These are phyloP conservation scores for Groenewaldozyma auringiensis DNA, from an alignment of 1,139 yeast species.

Conservation along the genomic window DNA sequence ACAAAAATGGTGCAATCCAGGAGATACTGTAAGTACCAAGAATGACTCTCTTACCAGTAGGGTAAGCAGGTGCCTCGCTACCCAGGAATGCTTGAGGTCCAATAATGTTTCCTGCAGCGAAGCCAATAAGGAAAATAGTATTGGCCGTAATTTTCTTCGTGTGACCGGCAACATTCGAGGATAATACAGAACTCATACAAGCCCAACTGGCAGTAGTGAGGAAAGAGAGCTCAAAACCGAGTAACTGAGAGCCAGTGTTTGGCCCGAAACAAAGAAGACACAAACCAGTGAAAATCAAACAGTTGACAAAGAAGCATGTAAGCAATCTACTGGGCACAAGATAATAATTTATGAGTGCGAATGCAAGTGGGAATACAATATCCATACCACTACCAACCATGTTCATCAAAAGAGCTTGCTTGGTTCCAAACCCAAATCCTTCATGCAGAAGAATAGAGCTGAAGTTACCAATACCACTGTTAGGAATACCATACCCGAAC, in stretches of 20 bases:
- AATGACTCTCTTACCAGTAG: constrained; percentile 10
- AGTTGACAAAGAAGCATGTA: constrained; percentile 8
- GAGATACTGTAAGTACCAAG: constrained; percentile 8
- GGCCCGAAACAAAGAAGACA: constrained; percentile 10
- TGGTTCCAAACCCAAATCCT: constrained; percentile 11
- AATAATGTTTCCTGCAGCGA: constrained; percentile 58
- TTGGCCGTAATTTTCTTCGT: constrained; percentile 57
- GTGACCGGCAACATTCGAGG: constrained; percentile 58
- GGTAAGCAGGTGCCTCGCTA: constrained; percentile 45
- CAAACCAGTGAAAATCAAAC: constrained; percentile 7
- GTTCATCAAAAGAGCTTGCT: constrained; percentile 10
- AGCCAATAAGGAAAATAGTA: constrained; percentile 53
- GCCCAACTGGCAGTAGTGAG: constrained; percentile 8
- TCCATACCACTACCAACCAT: constrained; percentile 12
- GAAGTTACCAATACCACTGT: constrained; percentile 21
- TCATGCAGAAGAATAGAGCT: constrained; percentile 11
- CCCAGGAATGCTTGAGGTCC: constrained; percentile 60
- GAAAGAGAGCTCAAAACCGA: constrained; percentile 8
- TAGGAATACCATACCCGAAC: constrained; percentile 19
- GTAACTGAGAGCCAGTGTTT: constrained; percentile 8
- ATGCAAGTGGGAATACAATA: constrained; percentile 8
- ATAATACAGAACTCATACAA: constrained; percentile 10
- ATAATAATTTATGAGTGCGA: constrained; percentile 7
- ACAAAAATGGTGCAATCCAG: constrained; percentile 3
- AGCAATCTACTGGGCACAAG: constrained; percentile 7